A percentile compares a stretch with the other conserved stretches of the same genome.
Conservation (phyloP, 805 yeast species). For the Cyberlindnera xishuangbannaensis region DNA sequence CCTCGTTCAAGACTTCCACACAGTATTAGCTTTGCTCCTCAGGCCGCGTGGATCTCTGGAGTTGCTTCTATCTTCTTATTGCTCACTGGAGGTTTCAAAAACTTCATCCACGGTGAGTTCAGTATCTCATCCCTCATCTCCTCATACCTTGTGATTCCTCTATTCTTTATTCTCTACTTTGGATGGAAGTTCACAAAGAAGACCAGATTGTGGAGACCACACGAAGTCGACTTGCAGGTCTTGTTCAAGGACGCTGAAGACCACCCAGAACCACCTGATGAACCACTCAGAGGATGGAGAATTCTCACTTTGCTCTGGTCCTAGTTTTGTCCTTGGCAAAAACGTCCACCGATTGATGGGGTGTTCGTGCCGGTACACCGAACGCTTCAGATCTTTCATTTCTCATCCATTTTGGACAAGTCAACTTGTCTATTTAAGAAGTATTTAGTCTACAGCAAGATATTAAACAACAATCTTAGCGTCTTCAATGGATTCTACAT, state of each 20-base stretch:
- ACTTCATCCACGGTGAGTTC: slow-evolving; percentile 29
- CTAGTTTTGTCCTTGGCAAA: too few relatives aligned
- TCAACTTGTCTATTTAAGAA: too few relatives aligned
- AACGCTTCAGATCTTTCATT: too few relatives aligned
- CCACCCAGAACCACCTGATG: slow-evolving; percentile 25
- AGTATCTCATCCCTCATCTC: slow-evolving; percentile 8
- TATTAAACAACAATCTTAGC: too few relatives aligned
- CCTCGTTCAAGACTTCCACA: slow-evolving; percentile 16
- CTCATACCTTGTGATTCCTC: slow-evolving; percentile 20
- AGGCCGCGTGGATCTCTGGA: slow-evolving; percentile 29
- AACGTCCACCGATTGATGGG: too few relatives aligned
- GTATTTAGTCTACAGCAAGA: too few relatives aligned
- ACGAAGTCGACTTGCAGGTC: slow-evolving; percentile 34
- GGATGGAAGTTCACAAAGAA: slow-evolving; percentile 30
- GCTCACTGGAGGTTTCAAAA: slow-evolving; percentile 31
- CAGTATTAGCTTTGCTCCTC: slow-evolving; percentile 10
- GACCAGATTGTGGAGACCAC: slow-evolving; percentile 28
- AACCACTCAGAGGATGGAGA: slow-evolving; percentile 14
- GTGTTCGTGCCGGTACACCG: too few relatives aligned
- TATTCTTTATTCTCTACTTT: slow-evolving; percentile 24
- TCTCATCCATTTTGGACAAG: too few relatives aligned
- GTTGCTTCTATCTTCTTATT: slow-evolving; percentile 23
- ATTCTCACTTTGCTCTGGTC: slow-evolving; percentile 14
- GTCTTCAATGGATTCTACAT: too few relatives aligned
- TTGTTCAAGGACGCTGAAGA: slow-evolving; percentile 27